Base-by-base conservation (phyloP, 352 stramenopile genomes). In the Phytophthora cajani region DNA sequence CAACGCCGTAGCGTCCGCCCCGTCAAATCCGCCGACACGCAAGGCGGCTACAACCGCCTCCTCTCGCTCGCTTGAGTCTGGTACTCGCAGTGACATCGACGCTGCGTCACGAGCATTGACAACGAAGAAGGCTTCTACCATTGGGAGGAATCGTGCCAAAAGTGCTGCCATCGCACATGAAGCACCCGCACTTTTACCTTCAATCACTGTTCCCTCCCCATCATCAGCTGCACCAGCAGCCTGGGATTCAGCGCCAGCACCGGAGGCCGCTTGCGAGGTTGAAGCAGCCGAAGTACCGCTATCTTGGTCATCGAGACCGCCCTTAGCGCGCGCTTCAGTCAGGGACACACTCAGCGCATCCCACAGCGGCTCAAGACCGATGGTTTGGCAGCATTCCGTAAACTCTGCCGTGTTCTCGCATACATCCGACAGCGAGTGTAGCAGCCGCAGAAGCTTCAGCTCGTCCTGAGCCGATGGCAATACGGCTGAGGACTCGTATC, bases 51-150 rank as follows among this genome's bases (percentile, higher is more conserved):
- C 87, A 1, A 93, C 61, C 5, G 85, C 86, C 55, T 94, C 89
- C 77, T 96, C 89, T 1, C 86, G 83, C 69, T 95, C 87, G 2
- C 65, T 85, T 17, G 85, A 89, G 62, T 93, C 86, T 0, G 89
- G 88, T 36, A 94, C 68, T 30, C 82, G 79, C 25, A 96, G 62
- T 5, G 80, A 80, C 87, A 97, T 95, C 0, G 84, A 91, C 2
- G 85, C 85, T 8, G 81, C 80, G 72, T 98, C 88, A 61, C 91
- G 89, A 36, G 95, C 93, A 80, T 99, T 99, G 3, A 99, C 96
- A 30, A 99, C 96, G 74, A 99, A 99, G 77, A 99, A 99, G 16
- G 95, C 93, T 74, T 99, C 97, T 61, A 99, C 97, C 62, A 98
- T 96, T 3, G 97, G 97, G 61, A 99, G 85, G 75, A 99, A 99